Conservation (phyloP, 495 filamentous ascomycete genomes). For the Hypoxylon perforatum region DNA sequence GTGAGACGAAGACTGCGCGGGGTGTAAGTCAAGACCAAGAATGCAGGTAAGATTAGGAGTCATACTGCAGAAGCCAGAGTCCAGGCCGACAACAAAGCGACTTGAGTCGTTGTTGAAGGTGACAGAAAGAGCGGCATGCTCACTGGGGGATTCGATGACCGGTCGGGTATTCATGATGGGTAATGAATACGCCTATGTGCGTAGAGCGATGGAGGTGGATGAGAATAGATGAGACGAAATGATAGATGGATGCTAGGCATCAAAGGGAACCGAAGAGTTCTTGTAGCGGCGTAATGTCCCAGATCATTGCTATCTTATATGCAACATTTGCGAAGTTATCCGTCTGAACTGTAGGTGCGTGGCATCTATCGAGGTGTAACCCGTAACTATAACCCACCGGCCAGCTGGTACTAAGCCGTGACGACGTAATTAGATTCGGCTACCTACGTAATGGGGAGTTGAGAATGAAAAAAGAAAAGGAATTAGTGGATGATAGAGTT, state of each 20-base stretch:
- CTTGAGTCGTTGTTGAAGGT: slow-evolving; percentile 88
- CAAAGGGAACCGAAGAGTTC: slow-evolving; percentile 37
- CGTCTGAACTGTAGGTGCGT: slow-evolving; percentile 9
- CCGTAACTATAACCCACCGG: slow-evolving; percentile 11
- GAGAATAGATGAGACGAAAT: slow-evolving; percentile 4
- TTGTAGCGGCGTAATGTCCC: slow-evolving; percentile 13
- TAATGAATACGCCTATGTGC: slow-evolving; percentile 26
- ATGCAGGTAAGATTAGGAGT: slow-evolving; percentile 19
- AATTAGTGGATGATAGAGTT: slow-evolving; percentile 6
- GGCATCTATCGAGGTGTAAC: slow-evolving; percentile 5
- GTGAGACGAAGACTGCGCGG: slow-evolving; percentile 77
- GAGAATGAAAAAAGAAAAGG: no score
- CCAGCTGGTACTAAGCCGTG: neutral
- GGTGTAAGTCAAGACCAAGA: slow-evolving; percentile 27
- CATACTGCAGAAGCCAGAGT: slow-evolving; percentile 88
- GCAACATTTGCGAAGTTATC: slow-evolving; percentile 30
- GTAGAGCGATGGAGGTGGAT: slow-evolving; percentile 3
- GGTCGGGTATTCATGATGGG: slow-evolving; percentile 88
- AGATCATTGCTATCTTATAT: slow-evolving; percentile 35
- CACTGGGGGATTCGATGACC: slow-evolving; percentile 79
- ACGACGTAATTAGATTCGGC: no score
- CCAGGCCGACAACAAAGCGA: slow-evolving; percentile 89
- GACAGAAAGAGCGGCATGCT: slow-evolving; percentile 81
- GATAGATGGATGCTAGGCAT: slow-evolving; percentile 28
- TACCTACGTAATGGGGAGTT: no score